These are phyloP conservation scores for Trametes maxima DNA, from an alignment of 768 basidiomycete genomes.

Conservation along the genomic window DNA sequence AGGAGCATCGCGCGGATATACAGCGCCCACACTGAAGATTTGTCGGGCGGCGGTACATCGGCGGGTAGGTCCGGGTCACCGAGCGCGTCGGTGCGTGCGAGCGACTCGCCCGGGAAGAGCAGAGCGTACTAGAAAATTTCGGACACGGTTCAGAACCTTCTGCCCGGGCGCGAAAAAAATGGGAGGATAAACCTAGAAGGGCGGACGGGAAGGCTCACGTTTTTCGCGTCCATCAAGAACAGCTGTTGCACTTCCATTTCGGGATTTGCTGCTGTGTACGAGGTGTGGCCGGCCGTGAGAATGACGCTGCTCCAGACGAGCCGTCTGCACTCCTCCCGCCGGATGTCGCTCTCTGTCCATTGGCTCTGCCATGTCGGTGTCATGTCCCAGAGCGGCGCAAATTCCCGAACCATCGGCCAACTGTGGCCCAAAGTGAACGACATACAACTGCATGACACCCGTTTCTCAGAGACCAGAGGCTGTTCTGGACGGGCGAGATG, in stretches of 20 bases:
- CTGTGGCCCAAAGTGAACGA: slow-evolving; percentile 52
- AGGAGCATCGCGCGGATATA: slow-evolving; percentile 68
- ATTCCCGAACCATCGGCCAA: slow-evolving; percentile 53
- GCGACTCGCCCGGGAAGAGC: slow-evolving; percentile 75
- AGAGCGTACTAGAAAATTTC: slow-evolving; percentile 54
- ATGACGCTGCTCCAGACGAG: slow-evolving; percentile 74
- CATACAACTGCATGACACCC: slow-evolving; percentile 27
- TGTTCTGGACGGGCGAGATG: background rate
- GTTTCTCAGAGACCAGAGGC: background rate
- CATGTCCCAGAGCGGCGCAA: slow-evolving; percentile 63
- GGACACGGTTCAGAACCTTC: background rate
- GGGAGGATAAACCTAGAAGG: background rate
- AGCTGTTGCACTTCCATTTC: slow-evolving; percentile 28
- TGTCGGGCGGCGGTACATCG: slow-evolving; percentile 36
- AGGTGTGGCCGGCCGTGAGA: slow-evolving; percentile 64
- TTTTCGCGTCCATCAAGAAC: slow-evolving; percentile 60
- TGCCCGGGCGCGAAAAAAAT: background rate
- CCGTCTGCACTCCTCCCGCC: slow-evolving; percentile 71
- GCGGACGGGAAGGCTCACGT: slow-evolving; percentile 45
- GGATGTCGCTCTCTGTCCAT: slow-evolving; percentile 54
- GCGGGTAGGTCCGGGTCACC: slow-evolving; percentile 18
- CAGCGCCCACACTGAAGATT: slow-evolving; percentile 77
- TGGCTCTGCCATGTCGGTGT: slow-evolving; percentile 64
- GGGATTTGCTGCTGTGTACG: slow-evolving; percentile 53
- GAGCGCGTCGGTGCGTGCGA: slow-evolving; percentile 29